phyloP scores from a whole-genome alignment of 2,329 filamentous ascomycete species.

The Fusarium compactum region DNA sequence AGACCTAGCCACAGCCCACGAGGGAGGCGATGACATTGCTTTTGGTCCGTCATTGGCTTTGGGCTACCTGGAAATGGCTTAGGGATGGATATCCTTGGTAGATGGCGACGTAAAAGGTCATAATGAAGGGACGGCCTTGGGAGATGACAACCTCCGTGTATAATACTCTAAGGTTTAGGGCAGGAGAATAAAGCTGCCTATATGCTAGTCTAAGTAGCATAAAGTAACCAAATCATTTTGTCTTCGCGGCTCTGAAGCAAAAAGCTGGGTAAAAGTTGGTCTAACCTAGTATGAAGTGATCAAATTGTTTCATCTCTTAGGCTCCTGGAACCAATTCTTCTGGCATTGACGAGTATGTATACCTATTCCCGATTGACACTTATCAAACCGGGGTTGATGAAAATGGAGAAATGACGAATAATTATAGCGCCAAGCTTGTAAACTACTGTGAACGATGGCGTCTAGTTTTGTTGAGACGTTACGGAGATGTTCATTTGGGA shows the following conservation, averaged over 20 bases:
- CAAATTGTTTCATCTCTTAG: neutral
- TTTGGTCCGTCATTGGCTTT: conserved; percentile 52
- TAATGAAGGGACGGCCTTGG: neutral
- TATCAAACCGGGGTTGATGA: conserved; percentile 7
- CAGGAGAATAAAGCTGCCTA: neutral
- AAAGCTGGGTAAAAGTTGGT: neutral
- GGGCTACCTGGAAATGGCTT: conserved; percentile 53
- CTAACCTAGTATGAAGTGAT: neutral
- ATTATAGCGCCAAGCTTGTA: neutral
- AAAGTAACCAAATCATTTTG: neutral
- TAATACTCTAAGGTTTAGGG: neutral
- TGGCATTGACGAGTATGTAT: conserved; percentile 20
- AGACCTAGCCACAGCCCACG: conserved; percentile 64
- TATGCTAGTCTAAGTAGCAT: neutral
- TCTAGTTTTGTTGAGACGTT: conserved; percentile 27
- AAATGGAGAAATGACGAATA: conserved; percentile 24
- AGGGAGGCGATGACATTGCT: conserved; percentile 50
- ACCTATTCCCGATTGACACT: conserved; percentile 16
- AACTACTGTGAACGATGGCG: conserved; percentile 18
- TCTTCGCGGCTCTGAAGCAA: neutral
- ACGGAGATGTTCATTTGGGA: neutral
- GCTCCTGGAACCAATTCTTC: neutral
- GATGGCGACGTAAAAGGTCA: neutral
- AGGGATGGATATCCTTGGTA: neutral
- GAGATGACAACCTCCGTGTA: neutral